Base-by-base conservation (phyloP, 2,329 filamentous ascomycete genomes). In the Tolypocladium pustulatum region DNA sequence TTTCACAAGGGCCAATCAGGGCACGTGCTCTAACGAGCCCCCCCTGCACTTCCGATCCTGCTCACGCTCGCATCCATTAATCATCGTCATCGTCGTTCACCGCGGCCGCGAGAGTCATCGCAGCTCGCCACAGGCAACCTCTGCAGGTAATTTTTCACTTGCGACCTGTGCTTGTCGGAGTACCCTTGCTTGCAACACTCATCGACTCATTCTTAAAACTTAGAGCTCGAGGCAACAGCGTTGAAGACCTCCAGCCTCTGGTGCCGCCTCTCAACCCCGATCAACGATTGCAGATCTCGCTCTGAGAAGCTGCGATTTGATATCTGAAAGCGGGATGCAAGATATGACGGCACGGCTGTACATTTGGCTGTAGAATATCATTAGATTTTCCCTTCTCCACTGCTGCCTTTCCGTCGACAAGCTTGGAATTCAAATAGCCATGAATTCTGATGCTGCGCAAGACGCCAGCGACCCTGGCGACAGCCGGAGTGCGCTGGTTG, bases 361-460 rank as follows among this genome's bases (percentile, higher is more conserved):
- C 13, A 13, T 1, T 22, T 2, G 30, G 10, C 49, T 22, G 20
- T 15, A 17, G 10, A 52, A 10, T 4, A 6, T 32, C 2, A 3
- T 34, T n/a, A 10, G 30, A 3, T 4, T 13, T 6, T 22, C 10
- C 32, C 22, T 10, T 22, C 30, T 13, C 13, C 4, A 22, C 30
- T 51, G 46, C 15, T 27, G 13, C 5, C 27, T 22, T 3, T 13
- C 5, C 0, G 30, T 20, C 30, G 49, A 34, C 49, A 2, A 20
- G 30, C 10, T 9, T 7, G 20, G 20, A 13, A 4, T 20, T 13
- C n/a, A 3, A 3, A 12, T 7, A 2, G 25, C 51, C 57, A 73
- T 73, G 71, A 64, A 62, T 32, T 60, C 64, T 17, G 66, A 66
- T 46, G 15, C 34, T 12, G 66, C 69, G 15, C 57, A 59, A 2